Percentiles rank a stretch among this genome's conserved stretches.
These are phyloP conservation scores for Fragilariopsis cylindrus DNA, from an alignment of 108 stramenopile genomes.

Conservation along the genomic window DNA sequence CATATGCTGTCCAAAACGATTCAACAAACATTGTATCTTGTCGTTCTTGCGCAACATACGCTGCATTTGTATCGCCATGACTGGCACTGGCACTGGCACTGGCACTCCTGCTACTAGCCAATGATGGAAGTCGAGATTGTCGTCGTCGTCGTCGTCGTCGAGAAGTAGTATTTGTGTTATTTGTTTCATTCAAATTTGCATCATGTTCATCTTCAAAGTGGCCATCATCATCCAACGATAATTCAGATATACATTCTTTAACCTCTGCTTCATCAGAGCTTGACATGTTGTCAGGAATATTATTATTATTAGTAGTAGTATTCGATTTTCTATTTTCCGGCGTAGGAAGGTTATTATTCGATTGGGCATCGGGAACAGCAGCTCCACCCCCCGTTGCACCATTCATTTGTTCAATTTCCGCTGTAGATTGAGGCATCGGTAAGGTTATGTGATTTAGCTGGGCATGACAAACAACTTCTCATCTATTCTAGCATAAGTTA, in stretches of 20 bases:
- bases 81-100: background rate
- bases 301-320: background rate
- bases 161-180: background rate
- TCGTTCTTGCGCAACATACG: slow-evolving; percentile 28
- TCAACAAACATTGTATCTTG: slow-evolving; percentile 49
- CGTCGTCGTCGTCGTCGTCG: background rate
- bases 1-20: slow-evolving; percentile 76
- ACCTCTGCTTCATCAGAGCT: background rate
- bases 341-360: too few species aligned
- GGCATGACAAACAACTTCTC: too few species aligned
- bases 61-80: background rate
- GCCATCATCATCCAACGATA: background rate
- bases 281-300: background rate
- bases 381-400: background rate
- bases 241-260: slow-evolving; percentile 1
- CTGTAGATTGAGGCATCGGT: background rate
- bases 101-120: background rate
- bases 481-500: too few species aligned
- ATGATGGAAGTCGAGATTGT: background rate
- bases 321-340: background rate
- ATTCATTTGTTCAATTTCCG: background rate
- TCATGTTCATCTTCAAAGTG: slow-evolving; percentile 12
- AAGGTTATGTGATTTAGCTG: background rate
- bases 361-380: background rate
- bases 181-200: background rate